phyloP scores from a whole-genome alignment of 192 early-diverging fungal genomes.

The Dissophora globulifera region DNA sequence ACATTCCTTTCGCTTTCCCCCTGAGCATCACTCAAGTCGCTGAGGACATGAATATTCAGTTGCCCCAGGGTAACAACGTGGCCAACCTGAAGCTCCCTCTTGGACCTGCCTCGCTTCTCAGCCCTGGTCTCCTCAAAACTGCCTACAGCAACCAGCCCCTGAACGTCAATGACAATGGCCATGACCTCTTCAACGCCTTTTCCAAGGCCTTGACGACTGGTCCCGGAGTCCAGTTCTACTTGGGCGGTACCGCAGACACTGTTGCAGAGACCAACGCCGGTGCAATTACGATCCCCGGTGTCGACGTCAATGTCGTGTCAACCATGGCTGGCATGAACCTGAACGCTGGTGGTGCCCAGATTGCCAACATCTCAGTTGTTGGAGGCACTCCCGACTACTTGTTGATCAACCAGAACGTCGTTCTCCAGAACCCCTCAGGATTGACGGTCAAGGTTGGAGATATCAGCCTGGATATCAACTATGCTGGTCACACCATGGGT shows the following conservation, averaged over 20 bases:
- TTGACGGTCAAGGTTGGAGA: slow-evolving; percentile 61
- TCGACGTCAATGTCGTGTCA: slow-evolving; percentile 61
- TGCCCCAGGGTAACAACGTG: slow-evolving; percentile 40
- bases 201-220: slow-evolving; percentile 59
- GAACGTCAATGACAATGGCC: slow-evolving; percentile 44
- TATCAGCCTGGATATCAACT: slow-evolving; percentile 54
- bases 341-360: slow-evolving; percentile 56
- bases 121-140: slow-evolving; percentile 61
- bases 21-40: slow-evolving; percentile 64
- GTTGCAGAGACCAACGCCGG: slow-evolving; percentile 66
- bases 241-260: slow-evolving; percentile 63
- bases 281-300: slow-evolving; percentile 58
- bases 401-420: slow-evolving; percentile 53
- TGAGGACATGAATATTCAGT: slow-evolving; percentile 60
- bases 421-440: slow-evolving; percentile 63
- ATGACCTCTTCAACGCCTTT: slow-evolving; percentile 63
- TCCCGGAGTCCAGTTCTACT: slow-evolving; percentile 53
- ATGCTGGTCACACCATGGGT: slow-evolving; percentile 50
- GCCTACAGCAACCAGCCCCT: slow-evolving; percentile 56
- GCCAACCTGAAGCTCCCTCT: slow-evolving; percentile 46
- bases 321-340: slow-evolving; percentile 65
- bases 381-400: slow-evolving; percentile 62
- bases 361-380: slow-evolving; percentile 61
- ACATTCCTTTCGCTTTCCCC: slow-evolving; percentile 71
- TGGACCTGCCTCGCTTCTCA: slow-evolving; percentile 50